These are phyloP conservation scores for Meyerozyma athensensis DNA, from an alignment of 1,139 yeast species.

Conservation along the genomic window DNA sequence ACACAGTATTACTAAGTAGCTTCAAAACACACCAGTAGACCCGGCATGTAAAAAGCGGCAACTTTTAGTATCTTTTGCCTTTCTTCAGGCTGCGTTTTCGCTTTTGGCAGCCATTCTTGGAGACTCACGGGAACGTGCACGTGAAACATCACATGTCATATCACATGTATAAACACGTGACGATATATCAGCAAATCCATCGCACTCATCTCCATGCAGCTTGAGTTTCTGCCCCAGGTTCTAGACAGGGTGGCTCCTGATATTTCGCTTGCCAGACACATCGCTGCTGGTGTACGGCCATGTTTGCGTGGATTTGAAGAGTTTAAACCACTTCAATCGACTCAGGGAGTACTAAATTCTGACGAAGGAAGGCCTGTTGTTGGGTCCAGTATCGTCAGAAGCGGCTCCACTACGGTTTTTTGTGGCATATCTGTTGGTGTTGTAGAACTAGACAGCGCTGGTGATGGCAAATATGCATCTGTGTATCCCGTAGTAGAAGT, in stretches of 20 bases:
- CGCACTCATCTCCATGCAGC: not conserved
- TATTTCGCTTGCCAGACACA: slow-evolving; percentile 71
- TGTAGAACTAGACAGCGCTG: slow-evolving; percentile 43
- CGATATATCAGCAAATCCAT: not conserved
- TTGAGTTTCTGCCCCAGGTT: slow-evolving; percentile 70
- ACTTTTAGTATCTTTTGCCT: too few relatives aligned
- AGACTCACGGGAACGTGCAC: not conserved
- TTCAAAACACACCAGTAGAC: too few relatives aligned
- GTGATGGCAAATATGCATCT: slow-evolving; percentile 29
- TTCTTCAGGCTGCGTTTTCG: not conserved
- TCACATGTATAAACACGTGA: not conserved
- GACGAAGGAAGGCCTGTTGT: slow-evolving; percentile 28
- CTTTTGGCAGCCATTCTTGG: too few relatives aligned
- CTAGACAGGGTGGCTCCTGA: slow-evolving; percentile 85
- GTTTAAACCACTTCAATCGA: slow-evolving; percentile 54
- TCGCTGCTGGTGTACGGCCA: slow-evolving; percentile 69
- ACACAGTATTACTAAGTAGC: too few relatives aligned
- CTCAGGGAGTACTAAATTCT: slow-evolving; percentile 36
- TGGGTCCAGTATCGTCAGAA: slow-evolving; percentile 68
- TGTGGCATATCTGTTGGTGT: slow-evolving; percentile 75
- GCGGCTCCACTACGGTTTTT: slow-evolving; percentile 73
- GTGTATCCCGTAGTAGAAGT: slow-evolving; percentile 80
- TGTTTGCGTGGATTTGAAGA: slow-evolving; percentile 68
- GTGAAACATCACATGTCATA: not conserved
- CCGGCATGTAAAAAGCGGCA: too few relatives aligned